Conservation (phyloP, 2,329 filamentous ascomycete genomes). For the Ilyonectria mors-panacis region DNA sequence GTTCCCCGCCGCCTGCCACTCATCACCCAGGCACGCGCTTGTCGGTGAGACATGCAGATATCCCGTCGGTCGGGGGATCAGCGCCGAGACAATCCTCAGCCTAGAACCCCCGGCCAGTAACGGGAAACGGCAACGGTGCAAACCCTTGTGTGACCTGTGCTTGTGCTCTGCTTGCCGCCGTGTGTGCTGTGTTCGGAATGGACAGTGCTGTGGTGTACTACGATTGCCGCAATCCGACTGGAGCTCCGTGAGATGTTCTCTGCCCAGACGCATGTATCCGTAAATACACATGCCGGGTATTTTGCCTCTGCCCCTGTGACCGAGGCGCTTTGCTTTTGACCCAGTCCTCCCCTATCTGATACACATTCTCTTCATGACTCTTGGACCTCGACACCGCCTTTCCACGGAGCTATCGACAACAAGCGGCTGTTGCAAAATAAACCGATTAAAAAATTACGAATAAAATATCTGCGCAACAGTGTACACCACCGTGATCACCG, state of each 20-base stretch:
- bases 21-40: constrained; percentile 11
- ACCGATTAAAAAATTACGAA: constrained; percentile 14
- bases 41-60: constrained; percentile 37
- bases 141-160: constrained; percentile 28
- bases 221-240: constrained; percentile 5
- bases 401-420: background rate
- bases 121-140: constrained; percentile 23
- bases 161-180: constrained; percentile 20
- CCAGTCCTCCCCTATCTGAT: background rate
- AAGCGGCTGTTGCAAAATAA: constrained; percentile 9
- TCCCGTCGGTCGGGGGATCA: constrained; percentile 30
- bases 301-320: background rate
- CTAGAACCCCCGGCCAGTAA: constrained; percentile 2
- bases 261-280: constrained; percentile 12
- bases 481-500: constrained; percentile 45
- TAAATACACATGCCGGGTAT: background rate
- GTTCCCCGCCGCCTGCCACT: constrained; percentile 17
- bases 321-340: background rate
- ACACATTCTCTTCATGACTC: background rate
- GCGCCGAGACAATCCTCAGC: constrained; percentile 32
- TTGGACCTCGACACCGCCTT: constrained; percentile 6
- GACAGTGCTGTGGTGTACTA: constrained; percentile 12
- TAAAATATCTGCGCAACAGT: constrained; percentile 19
- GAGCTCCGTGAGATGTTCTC: background rate
- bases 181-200: constrained; percentile 5